Evolutionary conservation across 2,329 filamentous ascomycete genomes (phyloP).

Genomic region (Ascochyta lentis): DNA sequence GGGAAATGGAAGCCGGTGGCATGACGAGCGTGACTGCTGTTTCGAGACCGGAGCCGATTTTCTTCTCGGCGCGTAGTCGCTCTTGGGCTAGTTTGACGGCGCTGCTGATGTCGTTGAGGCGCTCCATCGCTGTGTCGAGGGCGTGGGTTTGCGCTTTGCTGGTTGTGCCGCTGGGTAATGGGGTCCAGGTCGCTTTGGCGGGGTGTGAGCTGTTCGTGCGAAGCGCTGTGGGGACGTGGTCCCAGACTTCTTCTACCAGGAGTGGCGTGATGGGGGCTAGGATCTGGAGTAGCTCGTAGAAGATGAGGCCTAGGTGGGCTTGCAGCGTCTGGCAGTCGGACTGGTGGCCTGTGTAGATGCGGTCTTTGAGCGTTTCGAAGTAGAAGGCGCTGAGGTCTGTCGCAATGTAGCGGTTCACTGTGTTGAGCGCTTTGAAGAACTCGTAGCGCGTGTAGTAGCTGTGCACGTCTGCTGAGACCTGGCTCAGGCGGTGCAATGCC

Average conservation of each 20-base stretch:
- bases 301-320: constrained; percentile 65
- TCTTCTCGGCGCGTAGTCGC: constrained; percentile 71
- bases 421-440: constrained; percentile 77
- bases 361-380: constrained; percentile 89
- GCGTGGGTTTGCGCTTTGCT: constrained; percentile 19
- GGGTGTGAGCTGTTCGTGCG: constrained; percentile 46
- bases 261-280: constrained; percentile 81
- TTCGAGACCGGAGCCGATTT: constrained; percentile 81
- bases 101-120: constrained; percentile 60
- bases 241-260: constrained; percentile 88
- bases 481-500: constrained; percentile 75
- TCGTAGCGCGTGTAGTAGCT: constrained; percentile 74
- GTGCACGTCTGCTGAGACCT: constrained; percentile 70
- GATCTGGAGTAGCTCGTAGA: constrained; percentile 76
- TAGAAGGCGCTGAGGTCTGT: constrained; percentile 91
- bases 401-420: constrained; percentile 81
- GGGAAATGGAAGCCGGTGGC: neutral
- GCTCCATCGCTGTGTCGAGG: constrained; percentile 35
- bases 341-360: constrained; percentile 82
- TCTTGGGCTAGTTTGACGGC: constrained; percentile 81
- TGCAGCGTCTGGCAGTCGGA: constrained; percentile 66
- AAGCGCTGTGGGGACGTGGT: constrained; percentile 72
- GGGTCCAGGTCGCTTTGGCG: constrained; percentile 27
- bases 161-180: neutral
- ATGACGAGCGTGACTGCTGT: constrained; percentile 64